A percentile compares a stretch with the other conserved stretches of the same genome.
Conservation (phyloP, 163 green algal species). For the Chloroidium sp. region DNA sequence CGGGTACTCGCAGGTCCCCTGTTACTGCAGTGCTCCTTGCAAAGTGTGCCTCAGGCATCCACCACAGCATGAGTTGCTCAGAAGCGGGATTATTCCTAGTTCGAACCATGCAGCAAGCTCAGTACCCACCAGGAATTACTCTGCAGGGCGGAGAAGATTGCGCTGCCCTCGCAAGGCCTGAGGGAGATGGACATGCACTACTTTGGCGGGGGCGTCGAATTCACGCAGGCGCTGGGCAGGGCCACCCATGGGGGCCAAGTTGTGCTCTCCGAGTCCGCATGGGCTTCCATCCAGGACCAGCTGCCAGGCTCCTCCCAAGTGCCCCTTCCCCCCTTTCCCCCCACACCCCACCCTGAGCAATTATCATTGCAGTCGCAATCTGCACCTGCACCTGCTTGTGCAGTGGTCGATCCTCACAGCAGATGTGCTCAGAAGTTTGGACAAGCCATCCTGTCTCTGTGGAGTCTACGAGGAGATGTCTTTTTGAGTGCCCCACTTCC, state of each 20-base stretch:
- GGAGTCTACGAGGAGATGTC: too few species aligned
- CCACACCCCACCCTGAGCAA: background rate
- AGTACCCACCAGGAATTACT: background rate
- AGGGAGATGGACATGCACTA: slow-evolving; percentile 23
- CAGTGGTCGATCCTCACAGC: too few species aligned
- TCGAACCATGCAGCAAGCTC: too few species aligned
- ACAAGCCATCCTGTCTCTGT: too few species aligned
- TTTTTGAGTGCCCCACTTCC: too few species aligned
- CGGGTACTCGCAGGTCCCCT: too few species aligned
- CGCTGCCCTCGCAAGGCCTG: background rate
- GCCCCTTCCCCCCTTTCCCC: background rate
- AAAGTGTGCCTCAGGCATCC: too few species aligned
- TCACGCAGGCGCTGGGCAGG: slow-evolving; percentile 32
- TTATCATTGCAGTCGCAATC: background rate
- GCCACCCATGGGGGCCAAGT: slow-evolving; percentile 50
- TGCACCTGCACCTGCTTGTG: background rate
- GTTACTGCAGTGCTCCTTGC: too few species aligned
- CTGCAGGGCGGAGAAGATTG: slow-evolving; percentile 3
- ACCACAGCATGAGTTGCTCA: too few species aligned
- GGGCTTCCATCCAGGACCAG: slow-evolving; percentile 50
- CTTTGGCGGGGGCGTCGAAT: slow-evolving; percentile 29
- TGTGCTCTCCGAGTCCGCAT: slow-evolving; percentile 55
- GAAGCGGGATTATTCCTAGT: too few species aligned
- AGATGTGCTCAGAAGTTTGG: too few species aligned
- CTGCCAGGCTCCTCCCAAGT: slow-evolving; percentile 20